Conservation (phyloP, 1,284 basidiomycete genomes). For the Taiwanofungus camphoratus region DNA sequence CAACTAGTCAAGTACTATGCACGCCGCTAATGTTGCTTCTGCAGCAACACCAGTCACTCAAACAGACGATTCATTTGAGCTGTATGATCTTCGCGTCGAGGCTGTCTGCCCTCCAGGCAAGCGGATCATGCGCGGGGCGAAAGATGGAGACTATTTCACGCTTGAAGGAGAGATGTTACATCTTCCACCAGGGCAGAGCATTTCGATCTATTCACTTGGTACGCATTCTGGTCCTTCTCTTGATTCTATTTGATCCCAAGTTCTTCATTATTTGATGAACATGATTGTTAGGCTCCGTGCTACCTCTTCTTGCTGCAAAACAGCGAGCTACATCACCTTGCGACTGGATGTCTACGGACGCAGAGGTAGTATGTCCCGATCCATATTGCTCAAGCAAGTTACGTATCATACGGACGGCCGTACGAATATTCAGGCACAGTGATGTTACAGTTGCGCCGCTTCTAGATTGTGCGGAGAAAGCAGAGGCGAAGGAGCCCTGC, state of each 20-base stretch:
- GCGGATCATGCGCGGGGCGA: constrained; percentile 56
- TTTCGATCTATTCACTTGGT: constrained; percentile 65
- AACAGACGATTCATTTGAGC: constrained; percentile 44
- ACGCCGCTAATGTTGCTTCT: too few species aligned
- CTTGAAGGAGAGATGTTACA: constrained; percentile 57
- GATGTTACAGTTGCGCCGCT: constrained; percentile 49
- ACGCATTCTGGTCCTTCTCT: constrained; percentile 8
- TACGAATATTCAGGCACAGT: constrained; percentile 46
- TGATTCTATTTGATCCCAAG: neutral
- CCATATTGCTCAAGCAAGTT: constrained; percentile 54
- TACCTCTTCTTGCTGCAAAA: constrained; percentile 60
- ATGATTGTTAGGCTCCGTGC: constrained; percentile 40
- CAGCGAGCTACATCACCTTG: constrained; percentile 46
- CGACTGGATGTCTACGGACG: constrained; percentile 67
- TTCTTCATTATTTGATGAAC: neutral
- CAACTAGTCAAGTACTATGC: too few species aligned
- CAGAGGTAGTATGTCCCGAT: constrained; percentile 59
- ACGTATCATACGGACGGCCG: constrained; percentile 43
- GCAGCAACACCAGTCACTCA: too few species aligned
- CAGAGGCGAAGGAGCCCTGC: too few species aligned
- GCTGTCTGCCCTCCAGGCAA: constrained; percentile 49
- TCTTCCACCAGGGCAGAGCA: constrained; percentile 53
- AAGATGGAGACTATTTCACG: constrained; percentile 54
- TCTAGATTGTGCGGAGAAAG: too few species aligned
- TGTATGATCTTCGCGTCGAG: constrained; percentile 57